phyloP scores from a whole-genome alignment of 1,139 yeast species.

The Zygosaccharomyces sapae region DNA sequence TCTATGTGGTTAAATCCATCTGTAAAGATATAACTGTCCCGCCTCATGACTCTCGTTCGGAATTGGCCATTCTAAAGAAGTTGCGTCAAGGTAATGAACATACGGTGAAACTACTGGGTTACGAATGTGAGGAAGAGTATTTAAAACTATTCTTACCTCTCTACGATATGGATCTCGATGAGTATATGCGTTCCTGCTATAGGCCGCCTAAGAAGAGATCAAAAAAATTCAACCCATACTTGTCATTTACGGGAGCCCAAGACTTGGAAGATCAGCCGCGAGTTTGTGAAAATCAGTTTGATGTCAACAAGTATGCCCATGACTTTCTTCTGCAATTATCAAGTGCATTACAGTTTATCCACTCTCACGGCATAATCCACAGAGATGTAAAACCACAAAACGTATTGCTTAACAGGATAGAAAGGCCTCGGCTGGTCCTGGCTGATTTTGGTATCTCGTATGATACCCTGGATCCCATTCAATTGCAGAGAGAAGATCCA shows the following conservation, averaged over 20 bases:
- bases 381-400: constrained; percentile 85
- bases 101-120: constrained; percentile 23
- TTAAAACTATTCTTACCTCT: constrained; percentile 22
- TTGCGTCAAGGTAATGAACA: constrained; percentile 13
- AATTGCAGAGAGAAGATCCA: constrained; percentile 41
- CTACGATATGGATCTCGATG: constrained; percentile 23
- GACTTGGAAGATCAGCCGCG: background rate
- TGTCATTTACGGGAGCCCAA: constrained; percentile 9
- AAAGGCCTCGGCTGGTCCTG: constrained; percentile 40
- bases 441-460: constrained; percentile 83
- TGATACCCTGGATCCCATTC: constrained; percentile 38
- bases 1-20: constrained; percentile 24
- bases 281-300: constrained; percentile 18
- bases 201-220: constrained; percentile 10
- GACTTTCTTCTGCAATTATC: constrained; percentile 44
- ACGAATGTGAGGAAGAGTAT: constrained; percentile 16
- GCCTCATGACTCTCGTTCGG: constrained; percentile 34
- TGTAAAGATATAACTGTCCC: constrained; percentile 22
- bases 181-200: constrained; percentile 24
- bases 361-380: constrained; percentile 64
- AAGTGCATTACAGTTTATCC: constrained; percentile 50
- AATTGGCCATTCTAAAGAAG: constrained; percentile 24
- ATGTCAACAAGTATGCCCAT: constrained; percentile 25
- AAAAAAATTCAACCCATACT: constrained; percentile 36
- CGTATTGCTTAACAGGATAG: constrained; percentile 45